Evolutionary conservation across 176 grass and related monocot species (phyloP).

Genomic region (Oryza punctata): DNA sequence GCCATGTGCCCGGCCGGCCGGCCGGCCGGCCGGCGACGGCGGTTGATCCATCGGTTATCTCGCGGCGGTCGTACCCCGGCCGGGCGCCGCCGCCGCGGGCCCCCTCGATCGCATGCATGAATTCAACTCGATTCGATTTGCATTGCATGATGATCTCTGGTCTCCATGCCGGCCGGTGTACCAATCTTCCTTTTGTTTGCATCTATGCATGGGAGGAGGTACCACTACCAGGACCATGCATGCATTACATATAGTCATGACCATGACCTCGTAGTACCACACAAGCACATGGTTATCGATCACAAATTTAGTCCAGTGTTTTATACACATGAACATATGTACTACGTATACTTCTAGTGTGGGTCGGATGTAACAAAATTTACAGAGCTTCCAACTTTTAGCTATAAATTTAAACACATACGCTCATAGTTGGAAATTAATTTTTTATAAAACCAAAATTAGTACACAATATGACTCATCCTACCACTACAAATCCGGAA

Average conservation of each 20-base stretch:
- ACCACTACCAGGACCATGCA: neutral
- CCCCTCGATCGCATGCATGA: too few relatives aligned
- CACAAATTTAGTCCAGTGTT: neutral
- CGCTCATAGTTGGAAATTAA: too few relatives aligned
- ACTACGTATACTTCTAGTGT: too few relatives aligned
- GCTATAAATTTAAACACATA: too few relatives aligned
- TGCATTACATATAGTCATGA: neutral
- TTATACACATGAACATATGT: too few relatives aligned
- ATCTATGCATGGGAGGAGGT: too few relatives aligned
- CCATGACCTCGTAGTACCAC: neutral
- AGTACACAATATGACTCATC: too few relatives aligned
- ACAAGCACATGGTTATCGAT: neutral
- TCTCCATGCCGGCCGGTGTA: neutral
- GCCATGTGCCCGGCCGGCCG: conserved; percentile 43
- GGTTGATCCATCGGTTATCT: conserved; percentile 27
- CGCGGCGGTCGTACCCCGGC: neutral
- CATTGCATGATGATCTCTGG: neutral
- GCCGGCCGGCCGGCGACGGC: neutral
- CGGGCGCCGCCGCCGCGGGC: neutral
- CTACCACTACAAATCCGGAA: too few relatives aligned
- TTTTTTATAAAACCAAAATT: too few relatives aligned
- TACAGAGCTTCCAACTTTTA: too few relatives aligned
- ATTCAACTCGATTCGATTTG: neutral
- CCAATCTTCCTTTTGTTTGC: neutral
- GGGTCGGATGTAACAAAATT: too few relatives aligned